Percentiles rank a stretch among this genome's conserved stretches.
These are phyloP conservation scores for Sphaerobolus stellatus DNA, from an alignment of 1,284 basidiomycete genomes.

Conservation along the genomic window DNA sequence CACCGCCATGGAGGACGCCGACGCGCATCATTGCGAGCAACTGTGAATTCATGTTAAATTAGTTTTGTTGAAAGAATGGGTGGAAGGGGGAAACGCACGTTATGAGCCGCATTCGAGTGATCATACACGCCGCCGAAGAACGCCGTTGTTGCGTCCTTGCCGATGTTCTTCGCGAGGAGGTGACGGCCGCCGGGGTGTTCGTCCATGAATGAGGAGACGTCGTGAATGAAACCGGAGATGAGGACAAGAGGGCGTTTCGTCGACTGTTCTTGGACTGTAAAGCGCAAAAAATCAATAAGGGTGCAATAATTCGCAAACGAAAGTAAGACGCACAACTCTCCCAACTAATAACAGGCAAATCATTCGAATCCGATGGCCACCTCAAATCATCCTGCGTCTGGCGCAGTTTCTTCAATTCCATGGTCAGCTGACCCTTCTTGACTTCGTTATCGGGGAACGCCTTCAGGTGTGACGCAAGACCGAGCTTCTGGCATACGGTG, in stretches of 20 bases:
- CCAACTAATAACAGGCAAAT: constrained; percentile 84
- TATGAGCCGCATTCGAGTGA: constrained; percentile 90
- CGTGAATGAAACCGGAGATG: constrained; percentile 89
- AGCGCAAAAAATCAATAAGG: constrained; percentile 14
- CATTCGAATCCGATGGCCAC: constrained; percentile 78
- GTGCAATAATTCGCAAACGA: neutral
- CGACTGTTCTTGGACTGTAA: constrained; percentile 70
- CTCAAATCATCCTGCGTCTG: constrained; percentile 66
- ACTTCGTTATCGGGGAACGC: constrained; percentile 93
- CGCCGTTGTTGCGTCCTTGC: constrained; percentile 84
- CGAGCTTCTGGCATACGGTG: constrained; percentile 58
- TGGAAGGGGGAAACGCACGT: constrained; percentile 45
- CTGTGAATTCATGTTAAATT: constrained; percentile 28
- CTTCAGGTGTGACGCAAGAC: constrained; percentile 85
- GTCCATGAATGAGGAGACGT: constrained; percentile 81
- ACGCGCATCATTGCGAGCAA: constrained; percentile 89
- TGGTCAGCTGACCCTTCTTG: constrained; percentile 87
- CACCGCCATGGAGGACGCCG: constrained; percentile 79
- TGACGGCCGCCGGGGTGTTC: constrained; percentile 88
- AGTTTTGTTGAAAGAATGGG: neutral
- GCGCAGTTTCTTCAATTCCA: constrained; percentile 85
- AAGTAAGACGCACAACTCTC: constrained; percentile 66
- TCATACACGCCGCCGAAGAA: constrained; percentile 96
- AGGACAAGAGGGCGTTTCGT: constrained; percentile 77
- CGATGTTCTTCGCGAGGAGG: constrained; percentile 68